A percentile compares a stretch with the other conserved stretches of the same genome.
Conservation (phyloP, 345 rosid genomes). For the Triadica sebifera region DNA sequence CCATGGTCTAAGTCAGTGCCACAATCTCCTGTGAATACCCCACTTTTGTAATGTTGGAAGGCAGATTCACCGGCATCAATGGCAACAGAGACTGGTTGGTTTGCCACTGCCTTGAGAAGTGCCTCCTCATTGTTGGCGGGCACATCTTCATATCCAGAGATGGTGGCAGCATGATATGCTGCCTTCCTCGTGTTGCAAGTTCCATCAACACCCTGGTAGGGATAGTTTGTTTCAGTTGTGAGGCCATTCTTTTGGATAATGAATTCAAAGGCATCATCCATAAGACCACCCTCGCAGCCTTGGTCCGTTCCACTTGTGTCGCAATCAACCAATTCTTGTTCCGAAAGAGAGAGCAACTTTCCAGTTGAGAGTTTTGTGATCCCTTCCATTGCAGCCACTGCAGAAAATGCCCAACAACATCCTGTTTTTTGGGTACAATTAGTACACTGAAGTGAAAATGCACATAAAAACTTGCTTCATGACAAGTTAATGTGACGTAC, state of each 20-base stretch:
- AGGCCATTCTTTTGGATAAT: conserved; percentile 33
- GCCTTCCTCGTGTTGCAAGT: conserved; percentile 6
- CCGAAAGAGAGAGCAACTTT: not conserved
- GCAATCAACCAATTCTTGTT: conserved; percentile 9
- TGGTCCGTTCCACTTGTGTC: conserved; percentile 1
- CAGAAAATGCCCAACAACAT: conserved; percentile 12
- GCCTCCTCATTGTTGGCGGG: conserved; percentile 23
- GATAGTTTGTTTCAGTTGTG: conserved; percentile 26
- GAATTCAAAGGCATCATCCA: conserved; percentile 25
- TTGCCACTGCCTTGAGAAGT: conserved; percentile 19
- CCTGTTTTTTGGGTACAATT: not conserved
- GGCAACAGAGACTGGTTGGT: conserved; percentile 28
- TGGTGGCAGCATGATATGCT: not conserved
- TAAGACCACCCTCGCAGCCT: conserved; percentile 1
- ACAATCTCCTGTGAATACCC: conserved; percentile 22
- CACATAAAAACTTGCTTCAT: not conserved
- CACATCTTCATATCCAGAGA: conserved; percentile 15
- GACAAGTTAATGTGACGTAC: not conserved
- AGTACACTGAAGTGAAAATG: not conserved
- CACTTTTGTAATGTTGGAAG: conserved; percentile 23
- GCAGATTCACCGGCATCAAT: conserved; percentile 24
- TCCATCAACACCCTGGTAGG: conserved; percentile 21
- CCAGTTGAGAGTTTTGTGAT: conserved; percentile 1
- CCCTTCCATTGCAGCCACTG: conserved; percentile 6
- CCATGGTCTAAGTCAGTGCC: conserved; percentile 24